These are phyloP conservation scores for Chaetomium globosum DNA, from an alignment of 2,329 filamentous ascomycete species.

Conservation along the genomic window DNA sequence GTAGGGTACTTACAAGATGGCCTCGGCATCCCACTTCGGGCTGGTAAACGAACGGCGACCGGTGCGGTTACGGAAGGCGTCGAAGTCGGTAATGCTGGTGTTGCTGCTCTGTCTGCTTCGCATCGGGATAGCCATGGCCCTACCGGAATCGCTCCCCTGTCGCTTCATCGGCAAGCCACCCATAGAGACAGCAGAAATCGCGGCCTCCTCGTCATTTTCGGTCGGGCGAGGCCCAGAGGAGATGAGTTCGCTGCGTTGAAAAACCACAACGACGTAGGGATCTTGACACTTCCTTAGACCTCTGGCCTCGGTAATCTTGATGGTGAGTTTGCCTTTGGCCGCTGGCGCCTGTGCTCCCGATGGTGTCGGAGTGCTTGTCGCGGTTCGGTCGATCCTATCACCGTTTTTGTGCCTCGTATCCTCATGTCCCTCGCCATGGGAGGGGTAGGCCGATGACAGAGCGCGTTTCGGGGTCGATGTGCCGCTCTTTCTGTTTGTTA, in stretches of 20 bases:
- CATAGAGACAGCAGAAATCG: slow-evolving; percentile 47
- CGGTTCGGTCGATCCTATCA: slow-evolving; percentile 51
- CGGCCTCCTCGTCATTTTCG: slow-evolving; percentile 60
- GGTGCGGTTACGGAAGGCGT: slow-evolving; percentile 61
- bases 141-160: slow-evolving; percentile 78
- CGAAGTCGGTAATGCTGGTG: slow-evolving; percentile 75
- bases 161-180: slow-evolving; percentile 60
- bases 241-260: slow-evolving; percentile 95
- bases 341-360: slow-evolving; percentile 65
- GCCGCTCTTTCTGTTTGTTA: slow-evolving; percentile 93
- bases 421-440: slow-evolving; percentile 49
- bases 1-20: slow-evolving; percentile 74
- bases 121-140: slow-evolving; percentile 94
- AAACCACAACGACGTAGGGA: slow-evolving; percentile 94
- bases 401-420: slow-evolving; percentile 46
- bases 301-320: slow-evolving; percentile 84
- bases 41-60: slow-evolving; percentile 67
- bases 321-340: slow-evolving; percentile 83
- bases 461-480: slow-evolving; percentile 88
- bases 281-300: slow-evolving; percentile 80
- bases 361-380: slow-evolving; percentile 57
- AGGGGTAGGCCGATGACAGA: slow-evolving; percentile 66
- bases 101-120: slow-evolving; percentile 95
- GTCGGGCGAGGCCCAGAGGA: slow-evolving; percentile 75
- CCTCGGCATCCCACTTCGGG: slow-evolving; percentile 94